Evolutionary conservation across 176 grass and related monocot genomes (phyloP).

Genomic region (Oropetium thomaeum): DNA sequence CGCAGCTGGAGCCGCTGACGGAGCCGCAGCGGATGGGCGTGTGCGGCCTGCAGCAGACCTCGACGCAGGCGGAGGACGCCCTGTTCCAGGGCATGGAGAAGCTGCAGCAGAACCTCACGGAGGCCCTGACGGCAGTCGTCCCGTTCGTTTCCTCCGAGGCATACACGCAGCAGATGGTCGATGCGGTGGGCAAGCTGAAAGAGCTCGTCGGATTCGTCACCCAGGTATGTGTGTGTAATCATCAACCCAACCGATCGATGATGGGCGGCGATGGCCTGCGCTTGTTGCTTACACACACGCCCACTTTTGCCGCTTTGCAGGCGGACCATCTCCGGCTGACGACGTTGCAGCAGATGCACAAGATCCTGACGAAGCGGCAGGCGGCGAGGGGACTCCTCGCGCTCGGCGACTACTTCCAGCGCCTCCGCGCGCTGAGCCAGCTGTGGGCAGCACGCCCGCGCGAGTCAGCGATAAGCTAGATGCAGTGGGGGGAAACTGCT

Average conservation of each 20-base stretch:
- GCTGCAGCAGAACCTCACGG: conserved; percentile 80
- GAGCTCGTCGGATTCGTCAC: conserved; percentile 59
- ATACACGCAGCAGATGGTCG: conserved; percentile 65
- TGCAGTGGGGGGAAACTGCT: background rate
- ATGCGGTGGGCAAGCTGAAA: conserved; percentile 62
- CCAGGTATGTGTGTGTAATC: conserved; percentile 71
- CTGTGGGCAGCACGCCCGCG: conserved; percentile 64
- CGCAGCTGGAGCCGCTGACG: conserved; percentile 68
- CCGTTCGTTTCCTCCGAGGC: conserved; percentile 38
- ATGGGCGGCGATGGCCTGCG: too few species aligned
- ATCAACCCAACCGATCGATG: background rate
- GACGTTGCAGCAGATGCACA: conserved; percentile 72
- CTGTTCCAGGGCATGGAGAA: conserved; percentile 88
- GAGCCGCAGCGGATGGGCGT: conserved; percentile 45
- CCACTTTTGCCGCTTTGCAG: too few species aligned
- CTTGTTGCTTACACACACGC: background rate
- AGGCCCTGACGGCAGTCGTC: conserved; percentile 46
- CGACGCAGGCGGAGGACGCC: conserved; percentile 78
- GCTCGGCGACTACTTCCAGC: conserved; percentile 85
- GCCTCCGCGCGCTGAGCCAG: conserved; percentile 74
- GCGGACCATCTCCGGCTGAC: conserved; percentile 67
- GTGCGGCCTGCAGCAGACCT: conserved; percentile 43
- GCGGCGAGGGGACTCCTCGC: conserved; percentile 71
- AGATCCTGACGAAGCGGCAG: conserved; percentile 75
- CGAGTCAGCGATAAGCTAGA: conserved; percentile 52